Evolutionary conservation across 768 basidiomycete species (phyloP).

Genomic region (Lactifluus subvellereus): DNA sequence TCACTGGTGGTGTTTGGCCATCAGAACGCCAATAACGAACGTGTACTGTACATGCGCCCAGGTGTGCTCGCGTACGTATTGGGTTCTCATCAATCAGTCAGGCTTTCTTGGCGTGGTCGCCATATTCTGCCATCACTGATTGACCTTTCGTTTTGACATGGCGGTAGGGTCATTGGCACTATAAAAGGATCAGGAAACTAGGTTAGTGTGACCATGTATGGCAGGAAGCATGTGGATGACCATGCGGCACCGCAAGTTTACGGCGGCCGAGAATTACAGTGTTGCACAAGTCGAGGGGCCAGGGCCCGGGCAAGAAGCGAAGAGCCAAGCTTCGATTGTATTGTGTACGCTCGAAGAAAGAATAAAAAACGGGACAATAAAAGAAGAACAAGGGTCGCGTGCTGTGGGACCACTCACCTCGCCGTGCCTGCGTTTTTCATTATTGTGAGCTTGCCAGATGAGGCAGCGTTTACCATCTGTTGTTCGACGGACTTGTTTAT

Average conservation of each 20-base stretch:
- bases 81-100: not conserved
- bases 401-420: slow-evolving; percentile 26
- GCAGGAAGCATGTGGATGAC: slow-evolving; percentile 16
- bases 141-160: slow-evolving; percentile 2
- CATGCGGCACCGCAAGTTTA: slow-evolving; percentile 1
- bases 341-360: not conserved
- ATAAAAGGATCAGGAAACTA: slow-evolving; percentile 4
- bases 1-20: not conserved
- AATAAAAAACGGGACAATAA: not conserved
- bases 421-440: slow-evolving; percentile 67
- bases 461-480: slow-evolving; percentile 87
- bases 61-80: not conserved
- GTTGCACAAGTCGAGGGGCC: not conserved
- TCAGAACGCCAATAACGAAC: not conserved
- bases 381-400: not conserved
- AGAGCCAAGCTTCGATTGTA: not conserved
- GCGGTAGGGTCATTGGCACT: slow-evolving; percentile 7
- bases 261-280: slow-evolving; percentile 1
- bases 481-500: slow-evolving; percentile 89
- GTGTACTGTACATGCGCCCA: not conserved
- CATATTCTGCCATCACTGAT: not conserved
- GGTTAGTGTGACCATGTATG: slow-evolving; percentile 10
- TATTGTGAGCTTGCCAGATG: slow-evolving; percentile 84
- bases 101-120: not conserved
- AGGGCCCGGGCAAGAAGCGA: not conserved